phyloP scores from a whole-genome alignment of 2,329 filamentous ascomycete genomes.

The Exophiala calicioides region DNA sequence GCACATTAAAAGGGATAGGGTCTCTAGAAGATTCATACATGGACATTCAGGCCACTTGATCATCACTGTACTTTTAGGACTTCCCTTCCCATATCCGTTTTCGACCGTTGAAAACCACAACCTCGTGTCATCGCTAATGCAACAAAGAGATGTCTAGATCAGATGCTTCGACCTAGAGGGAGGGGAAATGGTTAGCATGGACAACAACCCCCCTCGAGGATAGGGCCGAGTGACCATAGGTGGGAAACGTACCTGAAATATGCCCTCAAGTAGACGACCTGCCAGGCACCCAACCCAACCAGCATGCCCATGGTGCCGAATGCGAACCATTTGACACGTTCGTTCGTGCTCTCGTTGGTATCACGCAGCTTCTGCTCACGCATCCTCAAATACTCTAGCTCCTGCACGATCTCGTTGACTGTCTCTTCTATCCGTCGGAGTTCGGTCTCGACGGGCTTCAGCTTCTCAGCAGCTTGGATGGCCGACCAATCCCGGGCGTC shows the following conservation, averaged over 20 bases:
- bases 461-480: constrained; percentile 94
- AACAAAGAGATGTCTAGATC: constrained; percentile 50
- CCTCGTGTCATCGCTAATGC: background rate
- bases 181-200: constrained; percentile 2
- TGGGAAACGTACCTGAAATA: constrained; percentile 83
- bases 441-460: constrained; percentile 95
- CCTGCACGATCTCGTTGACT: constrained; percentile 79
- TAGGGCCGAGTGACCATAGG: constrained; percentile 23
- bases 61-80: constrained; percentile 11
- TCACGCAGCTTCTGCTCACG: constrained; percentile 95
- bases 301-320: constrained; percentile 90
- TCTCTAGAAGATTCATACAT: constrained; percentile 1
- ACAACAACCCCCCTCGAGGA: constrained; percentile 11
- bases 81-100: background rate
- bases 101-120: background rate
- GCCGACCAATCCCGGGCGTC: constrained; percentile 98
- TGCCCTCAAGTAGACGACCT: constrained; percentile 94
- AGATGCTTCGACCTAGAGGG: constrained; percentile 65
- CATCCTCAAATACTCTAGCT: constrained; percentile 92
- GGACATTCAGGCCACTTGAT: constrained; percentile 1
- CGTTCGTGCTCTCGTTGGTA: constrained; percentile 99
- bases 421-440: constrained; percentile 90
- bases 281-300: constrained; percentile 87
- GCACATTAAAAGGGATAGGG: background rate
- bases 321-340: constrained; percentile 97